Conservation (phyloP, 306 rosid species). For the Medicago ruthenica region DNA sequence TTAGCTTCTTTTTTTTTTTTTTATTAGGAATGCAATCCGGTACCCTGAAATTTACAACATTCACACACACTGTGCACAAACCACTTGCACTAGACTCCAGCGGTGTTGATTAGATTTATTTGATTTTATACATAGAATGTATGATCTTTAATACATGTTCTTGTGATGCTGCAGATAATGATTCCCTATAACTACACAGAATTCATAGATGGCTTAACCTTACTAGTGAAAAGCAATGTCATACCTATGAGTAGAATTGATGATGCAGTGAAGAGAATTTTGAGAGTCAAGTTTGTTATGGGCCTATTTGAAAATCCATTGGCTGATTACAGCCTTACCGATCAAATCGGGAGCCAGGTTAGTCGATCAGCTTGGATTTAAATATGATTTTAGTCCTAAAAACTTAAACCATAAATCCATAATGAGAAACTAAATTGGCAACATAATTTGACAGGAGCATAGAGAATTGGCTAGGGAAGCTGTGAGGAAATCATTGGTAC, state of each 20-base stretch:
- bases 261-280: constrained; percentile 49
- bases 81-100: no score
- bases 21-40: background rate
- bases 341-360: constrained; percentile 48
- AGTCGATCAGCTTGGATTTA: background rate
- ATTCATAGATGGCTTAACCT: constrained; percentile 40
- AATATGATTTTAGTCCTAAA: background rate
- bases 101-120: no score
- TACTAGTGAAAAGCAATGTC: constrained; percentile 38
- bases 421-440: background rate
- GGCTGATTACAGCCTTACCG: constrained; percentile 43
- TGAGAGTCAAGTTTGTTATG: constrained; percentile 49
- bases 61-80: no score
- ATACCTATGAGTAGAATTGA: constrained; percentile 47
- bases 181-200: constrained; percentile 45
- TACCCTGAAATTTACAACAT: background rate
- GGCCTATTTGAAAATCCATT: constrained; percentile 51
- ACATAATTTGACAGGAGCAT: constrained; percentile 42
- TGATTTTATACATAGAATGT: no score
- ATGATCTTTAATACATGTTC: background rate
- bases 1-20: background rate
- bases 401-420: background rate
- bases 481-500: constrained; percentile 50
- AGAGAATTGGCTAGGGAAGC: constrained; percentile 52
- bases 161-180: constrained; percentile 44